These are phyloP conservation scores for Aspergillus neoniger DNA, from an alignment of 2,329 filamentous ascomycete genomes.

Conservation along the genomic window DNA sequence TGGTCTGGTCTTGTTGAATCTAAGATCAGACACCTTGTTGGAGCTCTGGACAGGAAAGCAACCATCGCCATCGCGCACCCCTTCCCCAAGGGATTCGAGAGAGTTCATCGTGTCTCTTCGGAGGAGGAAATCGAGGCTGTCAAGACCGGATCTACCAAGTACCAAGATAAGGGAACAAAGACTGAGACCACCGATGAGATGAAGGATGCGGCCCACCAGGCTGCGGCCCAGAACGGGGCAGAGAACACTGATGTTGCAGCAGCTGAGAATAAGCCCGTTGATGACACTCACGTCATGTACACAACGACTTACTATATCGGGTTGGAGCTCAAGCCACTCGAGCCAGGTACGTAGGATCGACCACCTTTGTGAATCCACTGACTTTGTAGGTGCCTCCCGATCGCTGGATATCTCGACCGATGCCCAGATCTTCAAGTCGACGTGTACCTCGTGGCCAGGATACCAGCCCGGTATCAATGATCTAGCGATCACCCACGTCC, in stretches of 20 bases:
- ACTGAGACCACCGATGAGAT: constrained; percentile 55
- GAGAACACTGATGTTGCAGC: constrained; percentile 43
- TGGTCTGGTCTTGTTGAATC: constrained; percentile 95
- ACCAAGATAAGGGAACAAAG: constrained; percentile 57
- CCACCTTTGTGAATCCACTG: constrained; percentile 29
- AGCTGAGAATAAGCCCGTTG: constrained; percentile 36
- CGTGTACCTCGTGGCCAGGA: constrained; percentile 73
- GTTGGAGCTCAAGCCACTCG: constrained; percentile 72
- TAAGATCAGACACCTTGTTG: constrained; percentile 82
- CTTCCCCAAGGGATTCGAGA: constrained; percentile 90
- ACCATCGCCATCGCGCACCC: constrained; percentile 83
- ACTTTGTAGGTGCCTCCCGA: constrained; percentile 46
- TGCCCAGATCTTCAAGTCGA: constrained; percentile 82
- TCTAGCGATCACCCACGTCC: constrained; percentile 78
- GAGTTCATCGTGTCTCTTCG: constrained; percentile 69
- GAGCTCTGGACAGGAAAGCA: constrained; percentile 75
- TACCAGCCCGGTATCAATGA: constrained; percentile 76
- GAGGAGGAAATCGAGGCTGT: constrained; percentile 64
- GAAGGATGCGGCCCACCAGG: constrained; percentile 52
- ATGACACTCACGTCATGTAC: constrained; percentile 62
- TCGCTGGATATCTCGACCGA: constrained; percentile 66
- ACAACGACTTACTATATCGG: constrained; percentile 96
- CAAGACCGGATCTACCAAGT: constrained; percentile 62
- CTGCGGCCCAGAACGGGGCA: constrained; percentile 50
- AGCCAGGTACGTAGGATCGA: constrained; percentile 61